Base-by-base conservation (phyloP, 179 eudicot species). In the Gypsophila paniculata region DNA sequence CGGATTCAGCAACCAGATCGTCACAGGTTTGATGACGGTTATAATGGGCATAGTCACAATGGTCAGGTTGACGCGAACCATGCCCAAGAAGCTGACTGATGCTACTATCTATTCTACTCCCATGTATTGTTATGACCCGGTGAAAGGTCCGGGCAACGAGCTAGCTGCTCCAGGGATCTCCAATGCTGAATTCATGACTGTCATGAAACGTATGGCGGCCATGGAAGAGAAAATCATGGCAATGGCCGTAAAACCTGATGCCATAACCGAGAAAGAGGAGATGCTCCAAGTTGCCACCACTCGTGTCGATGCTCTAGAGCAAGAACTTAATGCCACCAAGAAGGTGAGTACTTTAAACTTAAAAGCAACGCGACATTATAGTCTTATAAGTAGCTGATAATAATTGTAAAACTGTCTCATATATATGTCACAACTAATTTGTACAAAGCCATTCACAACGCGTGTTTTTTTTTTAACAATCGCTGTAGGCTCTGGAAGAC, bases 401-500 rank as follows among this genome's bases (percentile, higher is more conserved):
- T 39, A 6, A 39, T 39, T 39, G 44, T 39, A 5, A 39, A 39
- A 8, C 5, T 42, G 55, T 9, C 36, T 59, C 66, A 25, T 51
- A 59, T n/a, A n/a, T n/a, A n/a, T n/a, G n/a, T n/a, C n/a, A n/a
- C n/a, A n/a, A n/a, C n/a, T n/a, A n/a, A n/a, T n/a, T n/a, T n/a
- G n/a, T n/a, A n/a, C n/a, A n/a, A n/a, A n/a, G n/a, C n/a, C n/a
- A n/a, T 9, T 13, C 29, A 64, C 18, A 22, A 11, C 9, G n/a
- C n/a, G n/a, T 4, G 39, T 4, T 23, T 46, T 29, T 38, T 29
- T 26, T 15, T 6, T 10, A 1, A 36, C 2, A 42, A 38, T 25
- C 34, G 36, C 36, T 13, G 61, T 85, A 93, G 99, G 91, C 89
- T 71, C 79, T 94, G 53, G 96, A 89, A 75, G 97, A 91, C 61